These are phyloP conservation scores for Brassica cretica DNA, from an alignment of 345 rosid species.

Conservation along the genomic window DNA sequence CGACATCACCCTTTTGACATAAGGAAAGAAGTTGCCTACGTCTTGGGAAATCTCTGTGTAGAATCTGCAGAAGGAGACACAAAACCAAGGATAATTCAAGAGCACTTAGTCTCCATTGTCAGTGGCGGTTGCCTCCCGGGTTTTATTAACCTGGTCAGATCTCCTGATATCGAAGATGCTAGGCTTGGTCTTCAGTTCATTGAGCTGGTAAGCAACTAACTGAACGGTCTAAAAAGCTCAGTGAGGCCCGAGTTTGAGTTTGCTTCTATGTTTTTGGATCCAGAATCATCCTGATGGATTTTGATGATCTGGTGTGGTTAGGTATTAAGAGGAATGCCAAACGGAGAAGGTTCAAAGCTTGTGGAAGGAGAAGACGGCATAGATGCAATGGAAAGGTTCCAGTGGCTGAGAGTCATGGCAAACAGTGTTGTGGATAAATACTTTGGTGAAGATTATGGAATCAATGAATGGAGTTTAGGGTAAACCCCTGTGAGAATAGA, in stretches of 20 bases:
- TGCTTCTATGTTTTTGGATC: constrained; percentile 1
- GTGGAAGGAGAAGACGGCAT: constrained; percentile 94
- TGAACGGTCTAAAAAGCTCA: neutral
- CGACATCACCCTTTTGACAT: constrained; percentile 77
- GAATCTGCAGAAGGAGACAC: constrained; percentile 66
- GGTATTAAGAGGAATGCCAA: constrained; percentile 95
- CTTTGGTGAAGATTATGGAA: constrained; percentile 89
- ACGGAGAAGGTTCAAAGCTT: constrained; percentile 77
- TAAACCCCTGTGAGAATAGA: constrained; percentile 4
- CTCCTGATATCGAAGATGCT: constrained; percentile 84
- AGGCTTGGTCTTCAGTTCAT: constrained; percentile 91
- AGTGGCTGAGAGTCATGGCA: constrained; percentile 90
- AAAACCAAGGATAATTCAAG: constrained; percentile 67
- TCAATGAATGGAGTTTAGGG: constrained; percentile 42
- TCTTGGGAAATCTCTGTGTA: constrained; percentile 91
- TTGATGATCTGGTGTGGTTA: constrained; percentile 25
- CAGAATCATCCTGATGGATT: neutral
- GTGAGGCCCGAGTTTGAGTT: neutral
- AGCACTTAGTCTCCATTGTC: constrained; percentile 74
- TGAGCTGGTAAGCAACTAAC: constrained; percentile 75
- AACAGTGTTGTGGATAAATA: constrained; percentile 83
- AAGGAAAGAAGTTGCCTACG: constrained; percentile 89
- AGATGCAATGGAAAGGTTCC: constrained; percentile 90
- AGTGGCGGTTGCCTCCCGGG: constrained; percentile 77
- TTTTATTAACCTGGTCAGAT: constrained; percentile 79